Evolutionary conservation across 2,329 filamentous ascomycete genomes (phyloP).

Genomic region (Claviceps fusiformis): DNA sequence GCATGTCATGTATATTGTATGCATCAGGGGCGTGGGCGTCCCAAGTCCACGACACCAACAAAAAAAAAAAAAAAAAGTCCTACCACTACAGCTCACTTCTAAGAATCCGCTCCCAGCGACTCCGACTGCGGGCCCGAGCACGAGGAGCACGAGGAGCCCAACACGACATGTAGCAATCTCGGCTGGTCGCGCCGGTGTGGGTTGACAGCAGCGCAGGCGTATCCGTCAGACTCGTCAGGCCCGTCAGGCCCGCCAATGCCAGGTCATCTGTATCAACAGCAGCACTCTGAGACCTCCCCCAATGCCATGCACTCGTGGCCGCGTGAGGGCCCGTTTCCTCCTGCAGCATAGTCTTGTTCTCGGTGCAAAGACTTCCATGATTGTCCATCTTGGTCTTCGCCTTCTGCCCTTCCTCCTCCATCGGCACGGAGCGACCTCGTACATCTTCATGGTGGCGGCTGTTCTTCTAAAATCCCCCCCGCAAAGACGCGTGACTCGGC

Average conservation of each 20-base stretch:
- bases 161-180: not conserved
- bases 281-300: not conserved
- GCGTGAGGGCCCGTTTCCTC: not conserved
- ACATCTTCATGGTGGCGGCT: slow-evolving; percentile 7
- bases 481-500: slow-evolving; percentile 26
- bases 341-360: not conserved
- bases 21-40: no score
- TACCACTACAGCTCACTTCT: not conserved
- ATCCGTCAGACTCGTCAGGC: no score
- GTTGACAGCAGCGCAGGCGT: no score
- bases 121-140: not conserved
- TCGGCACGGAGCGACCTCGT: not conserved
- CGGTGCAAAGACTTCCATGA: not conserved
- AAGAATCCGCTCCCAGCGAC: not conserved
- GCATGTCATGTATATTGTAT: no score
- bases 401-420: no score
- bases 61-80: not conserved
- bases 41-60: no score
- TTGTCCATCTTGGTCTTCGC: no score
- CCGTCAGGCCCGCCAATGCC: not conserved
- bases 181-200: not conserved
- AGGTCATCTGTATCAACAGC: not conserved
- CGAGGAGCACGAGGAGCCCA: not conserved
- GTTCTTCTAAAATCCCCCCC: slow-evolving; percentile 21
- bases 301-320: not conserved